A percentile compares a stretch with the other conserved stretches of the same genome.
Evolutionary conservation across 768 basidiomycete species (phyloP).

Genomic region (Phlebiopsis gigantea): DNA sequence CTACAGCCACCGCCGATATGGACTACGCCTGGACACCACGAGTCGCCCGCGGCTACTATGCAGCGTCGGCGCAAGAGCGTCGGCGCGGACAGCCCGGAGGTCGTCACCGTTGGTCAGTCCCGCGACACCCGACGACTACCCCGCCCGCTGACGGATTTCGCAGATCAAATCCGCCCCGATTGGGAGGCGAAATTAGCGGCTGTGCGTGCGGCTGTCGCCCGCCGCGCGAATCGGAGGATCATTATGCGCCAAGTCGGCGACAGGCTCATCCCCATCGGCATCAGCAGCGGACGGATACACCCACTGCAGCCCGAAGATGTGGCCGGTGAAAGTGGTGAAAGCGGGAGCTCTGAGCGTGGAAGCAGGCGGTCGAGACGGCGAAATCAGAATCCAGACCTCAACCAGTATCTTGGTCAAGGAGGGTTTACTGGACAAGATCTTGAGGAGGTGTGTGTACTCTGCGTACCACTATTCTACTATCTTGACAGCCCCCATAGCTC

Average conservation of each 20-base stretch:
- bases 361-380: constrained; percentile 57
- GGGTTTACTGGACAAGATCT: constrained; percentile 82
- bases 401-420: constrained; percentile 56
- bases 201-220: constrained; percentile 91
- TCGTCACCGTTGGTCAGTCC: constrained; percentile 82
- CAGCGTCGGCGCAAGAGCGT: constrained; percentile 87
- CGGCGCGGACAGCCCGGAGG: constrained; percentile 79
- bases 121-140: constrained; percentile 4
- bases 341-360: constrained; percentile 30
- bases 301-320: constrained; percentile 57
- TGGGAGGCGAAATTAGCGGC: constrained; percentile 96
- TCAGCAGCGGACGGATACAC: constrained; percentile 83
- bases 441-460: constrained; percentile 65
- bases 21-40: constrained; percentile 23
- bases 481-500: constrained; percentile 42
- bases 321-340: constrained; percentile 37
- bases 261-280: constrained; percentile 93
- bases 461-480: neutral
- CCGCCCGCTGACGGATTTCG: constrained; percentile 5
- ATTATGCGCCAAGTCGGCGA: constrained; percentile 99
- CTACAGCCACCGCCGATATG: constrained; percentile 37
- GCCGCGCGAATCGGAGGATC: constrained; percentile 92
- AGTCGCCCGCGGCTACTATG: constrained; percentile 16
- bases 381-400: constrained; percentile 49
- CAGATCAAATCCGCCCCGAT: constrained; percentile 96